phyloP scores from a whole-genome alignment of 768 basidiomycete species.

The Suillus hirtellus region DNA sequence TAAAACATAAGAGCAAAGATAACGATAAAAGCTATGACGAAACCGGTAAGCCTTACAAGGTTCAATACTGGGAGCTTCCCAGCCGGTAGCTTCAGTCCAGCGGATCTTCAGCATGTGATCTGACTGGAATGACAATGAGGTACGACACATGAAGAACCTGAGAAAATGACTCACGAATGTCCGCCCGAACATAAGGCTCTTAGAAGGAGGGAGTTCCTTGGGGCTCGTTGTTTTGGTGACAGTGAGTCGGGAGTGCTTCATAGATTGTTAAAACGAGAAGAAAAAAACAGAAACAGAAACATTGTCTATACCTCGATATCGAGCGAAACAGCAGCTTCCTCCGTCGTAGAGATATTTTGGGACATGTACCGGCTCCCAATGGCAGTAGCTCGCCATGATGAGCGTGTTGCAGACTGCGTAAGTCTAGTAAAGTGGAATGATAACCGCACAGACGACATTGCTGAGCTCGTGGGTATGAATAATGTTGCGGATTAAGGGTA shows the following conservation, averaged over 20 bases:
- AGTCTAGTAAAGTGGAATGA: constrained; percentile 17
- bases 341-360: constrained; percentile 42
- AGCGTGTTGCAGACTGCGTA: neutral
- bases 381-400: constrained; percentile 18
- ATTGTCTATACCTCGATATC: constrained; percentile 51
- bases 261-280: constrained; percentile 4
- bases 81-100: constrained; percentile 73
- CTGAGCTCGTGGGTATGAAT: constrained; percentile 8
- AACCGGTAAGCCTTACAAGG: constrained; percentile 60
- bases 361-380: constrained; percentile 15
- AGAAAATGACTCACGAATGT: constrained; percentile 61
- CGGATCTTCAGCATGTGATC: constrained; percentile 85
- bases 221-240: constrained; percentile 52
- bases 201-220: constrained; percentile 60
- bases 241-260: constrained; percentile 54
- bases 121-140: constrained; percentile 44
- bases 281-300: neutral
- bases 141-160: constrained; percentile 13
- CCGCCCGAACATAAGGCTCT: constrained; percentile 78
- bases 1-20: constrained; percentile 16
- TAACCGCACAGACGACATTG: constrained; percentile 25
- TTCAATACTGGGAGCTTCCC: constrained; percentile 79
- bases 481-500: constrained; percentile 3
- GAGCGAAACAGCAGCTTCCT: constrained; percentile 42
- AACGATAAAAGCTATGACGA: constrained; percentile 14